These are phyloP conservation scores for Russula foetens DNA, from an alignment of 768 basidiomycete genomes.

Conservation along the genomic window DNA sequence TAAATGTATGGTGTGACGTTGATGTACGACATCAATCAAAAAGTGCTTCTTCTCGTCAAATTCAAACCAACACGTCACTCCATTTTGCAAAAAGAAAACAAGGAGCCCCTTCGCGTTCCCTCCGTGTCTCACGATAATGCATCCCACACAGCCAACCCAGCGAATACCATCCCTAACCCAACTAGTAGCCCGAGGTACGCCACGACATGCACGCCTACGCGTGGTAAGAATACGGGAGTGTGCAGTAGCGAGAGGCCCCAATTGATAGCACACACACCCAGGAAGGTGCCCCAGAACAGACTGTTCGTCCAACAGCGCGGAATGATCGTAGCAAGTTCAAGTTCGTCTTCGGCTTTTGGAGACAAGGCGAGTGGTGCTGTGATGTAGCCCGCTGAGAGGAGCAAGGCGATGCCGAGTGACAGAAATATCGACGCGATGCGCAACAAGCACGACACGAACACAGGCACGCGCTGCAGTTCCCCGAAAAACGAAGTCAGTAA, in stretches of 20 bases:
- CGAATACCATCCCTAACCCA: conserved; percentile 61
- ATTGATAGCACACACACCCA: conserved; percentile 31
- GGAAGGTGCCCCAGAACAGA: conserved; percentile 27
- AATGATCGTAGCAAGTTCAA: conserved; percentile 1
- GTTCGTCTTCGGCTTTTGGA: background rate
- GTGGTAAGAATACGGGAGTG: conserved; percentile 56
- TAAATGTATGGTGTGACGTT: background rate
- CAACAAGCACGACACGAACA: conserved; percentile 71
- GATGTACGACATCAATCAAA: background rate
- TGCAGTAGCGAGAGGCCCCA: conserved; percentile 53
- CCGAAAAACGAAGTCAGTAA: conserved; percentile 4
- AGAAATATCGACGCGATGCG: conserved; percentile 67
- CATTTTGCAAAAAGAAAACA: too few relatives aligned
- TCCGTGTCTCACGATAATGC: conserved; percentile 38
- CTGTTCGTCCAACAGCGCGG: conserved; percentile 20
- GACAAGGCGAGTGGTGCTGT: conserved; percentile 34
- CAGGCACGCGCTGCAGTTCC: conserved; percentile 57
- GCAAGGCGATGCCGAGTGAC: conserved; percentile 56
- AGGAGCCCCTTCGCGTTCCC: background rate
- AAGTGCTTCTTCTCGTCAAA: background rate
- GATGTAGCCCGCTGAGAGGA: conserved; percentile 55
- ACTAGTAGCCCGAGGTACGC: conserved; percentile 64
- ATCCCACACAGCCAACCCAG: conserved; percentile 66
- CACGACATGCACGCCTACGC: conserved; percentile 67
- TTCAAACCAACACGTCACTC: background rate